Evolutionary conservation across 2,329 filamentous ascomycete species (phyloP), one percentile per base, ranked within the genome.

Genomic region (Capronia americana): DNA sequence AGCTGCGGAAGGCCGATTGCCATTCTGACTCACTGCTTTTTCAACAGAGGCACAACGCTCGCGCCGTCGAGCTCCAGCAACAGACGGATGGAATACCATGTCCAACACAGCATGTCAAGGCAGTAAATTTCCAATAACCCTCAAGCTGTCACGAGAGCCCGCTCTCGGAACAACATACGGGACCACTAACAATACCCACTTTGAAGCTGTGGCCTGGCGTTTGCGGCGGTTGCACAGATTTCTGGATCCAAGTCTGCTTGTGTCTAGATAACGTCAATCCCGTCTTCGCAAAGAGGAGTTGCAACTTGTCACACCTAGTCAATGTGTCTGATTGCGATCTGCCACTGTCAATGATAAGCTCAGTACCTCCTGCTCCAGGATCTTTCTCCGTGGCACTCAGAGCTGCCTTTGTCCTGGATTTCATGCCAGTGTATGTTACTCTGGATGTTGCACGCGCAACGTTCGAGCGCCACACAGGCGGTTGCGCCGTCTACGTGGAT

Each of bases 141-240:
- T 44, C 38, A n/a, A 44, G 17, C 38, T 44, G 38, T 44, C 4
- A 17, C 38, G 17, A 6, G 20, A 44, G 38, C 38, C 38, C 0
- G 17, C 38, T 20, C 17, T 17, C 17, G 17, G 38, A 44, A 44
- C 38, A 44, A 8, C 17, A n/a, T 44, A 7, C 14, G 67, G 96
- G 88, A 12, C 91, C 93, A 11, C 93, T 93, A n/a, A 93, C 92
- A 73, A 96, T 94, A 54, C 92, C 93, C 14, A 93, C 92, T 28
- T 93, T 93, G 1, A 97, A 85, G 92, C 90, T 1, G 93, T 97
- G 2, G 92, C 96, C 81, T 97, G 91, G 89, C 92, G 96, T 96
- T 64, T 87, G 85, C 0, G 93, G 92, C 23, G 93, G 88, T 76
- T 93, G 87, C 67, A 97, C 90, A 30, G 89, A 90, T 71, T 96